Conservation (phyloP, 129 eudicot genomes). For the Ambrosia artemisiifolia region DNA sequence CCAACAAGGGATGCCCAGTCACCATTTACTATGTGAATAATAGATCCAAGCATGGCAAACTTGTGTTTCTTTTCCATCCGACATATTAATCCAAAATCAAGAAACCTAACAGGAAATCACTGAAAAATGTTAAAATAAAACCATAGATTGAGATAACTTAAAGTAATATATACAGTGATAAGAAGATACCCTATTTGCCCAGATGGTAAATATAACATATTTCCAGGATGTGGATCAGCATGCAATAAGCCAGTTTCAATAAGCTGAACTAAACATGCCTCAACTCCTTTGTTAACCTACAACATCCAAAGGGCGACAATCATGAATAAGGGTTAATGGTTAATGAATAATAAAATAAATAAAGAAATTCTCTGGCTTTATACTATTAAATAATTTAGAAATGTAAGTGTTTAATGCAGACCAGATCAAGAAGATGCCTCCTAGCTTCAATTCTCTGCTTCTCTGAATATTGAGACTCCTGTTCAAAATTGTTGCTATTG, state of each 20-base stretch:
- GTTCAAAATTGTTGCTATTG: conserved; percentile 21
- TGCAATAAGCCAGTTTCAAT: conserved; percentile 93
- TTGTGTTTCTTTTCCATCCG: conserved; percentile 97
- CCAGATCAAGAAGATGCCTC: conserved; percentile 84
- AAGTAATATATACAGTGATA: conserved; percentile 5
- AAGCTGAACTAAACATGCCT: conserved; percentile 88
- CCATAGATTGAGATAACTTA: conserved; percentile 10
- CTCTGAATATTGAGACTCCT: conserved; percentile 43
- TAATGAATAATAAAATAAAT: not conserved
- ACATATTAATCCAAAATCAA: conserved; percentile 95
- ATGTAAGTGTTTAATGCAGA: conserved; percentile 20
- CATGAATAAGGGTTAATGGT: conserved; percentile 15
- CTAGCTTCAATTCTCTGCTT: conserved; percentile 53
- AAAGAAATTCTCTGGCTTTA: conserved; percentile 6
- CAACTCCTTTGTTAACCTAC: conserved; percentile 96
- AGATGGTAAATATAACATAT: conserved; percentile 72
- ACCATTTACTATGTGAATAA: conserved; percentile 91
- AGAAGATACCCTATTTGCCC: conserved; percentile 80
- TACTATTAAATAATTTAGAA: not conserved
- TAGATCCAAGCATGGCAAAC: conserved; percentile 90
- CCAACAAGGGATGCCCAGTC: conserved; percentile 95
- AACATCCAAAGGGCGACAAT: conserved; percentile 19
- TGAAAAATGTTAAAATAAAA: conserved; percentile 15
- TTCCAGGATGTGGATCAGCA: conserved; percentile 99
- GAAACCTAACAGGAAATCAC: conserved; percentile 52